phyloP scores from a whole-genome alignment of 768 basidiomycete genomes.

The Lactifluus echinatus region DNA sequence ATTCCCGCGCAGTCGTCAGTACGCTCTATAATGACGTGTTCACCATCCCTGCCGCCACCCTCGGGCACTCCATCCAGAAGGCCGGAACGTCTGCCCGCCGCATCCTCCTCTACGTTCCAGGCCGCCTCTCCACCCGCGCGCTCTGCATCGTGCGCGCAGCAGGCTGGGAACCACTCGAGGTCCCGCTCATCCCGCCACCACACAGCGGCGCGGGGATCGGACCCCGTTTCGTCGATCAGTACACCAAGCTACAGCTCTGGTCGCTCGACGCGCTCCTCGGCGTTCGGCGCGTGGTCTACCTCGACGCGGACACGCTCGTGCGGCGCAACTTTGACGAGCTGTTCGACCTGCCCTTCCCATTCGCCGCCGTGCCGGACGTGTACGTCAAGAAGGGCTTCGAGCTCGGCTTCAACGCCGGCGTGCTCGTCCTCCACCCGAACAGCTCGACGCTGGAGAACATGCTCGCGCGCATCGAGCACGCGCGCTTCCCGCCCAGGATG shows the following conservation, averaged over 20 bases:
- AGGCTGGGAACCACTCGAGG: constrained; percentile 33
- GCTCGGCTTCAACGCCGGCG: constrained; percentile 32
- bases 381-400: constrained; percentile 29
- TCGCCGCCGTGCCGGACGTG: constrained; percentile 37
- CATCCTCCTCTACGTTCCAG: constrained; percentile 29
- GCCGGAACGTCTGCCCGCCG: constrained; percentile 28
- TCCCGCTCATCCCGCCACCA: constrained; percentile 33
- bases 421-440: constrained; percentile 29
- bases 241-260: constrained; percentile 39
- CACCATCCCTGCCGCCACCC: constrained; percentile 27
- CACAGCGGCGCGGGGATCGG: constrained; percentile 30
- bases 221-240: constrained; percentile 33
- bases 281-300: constrained; percentile 30
- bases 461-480: constrained; percentile 32
- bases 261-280: constrained; percentile 26
- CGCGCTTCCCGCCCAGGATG: constrained; percentile 30
- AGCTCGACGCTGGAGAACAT: constrained; percentile 25
- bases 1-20: constrained; percentile 26
- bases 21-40: constrained; percentile 28
- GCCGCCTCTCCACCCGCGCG: constrained; percentile 31
- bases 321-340: constrained; percentile 37
- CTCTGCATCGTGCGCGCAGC: constrained; percentile 33
- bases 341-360: constrained; percentile 33
- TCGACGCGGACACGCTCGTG: constrained; percentile 38
- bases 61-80: constrained; percentile 28